Evolutionary conservation across 2,329 filamentous ascomycete genomes (phyloP), one percentile per base, ranked within the genome.

Genomic region (Fusarium xyrophilum): DNA sequence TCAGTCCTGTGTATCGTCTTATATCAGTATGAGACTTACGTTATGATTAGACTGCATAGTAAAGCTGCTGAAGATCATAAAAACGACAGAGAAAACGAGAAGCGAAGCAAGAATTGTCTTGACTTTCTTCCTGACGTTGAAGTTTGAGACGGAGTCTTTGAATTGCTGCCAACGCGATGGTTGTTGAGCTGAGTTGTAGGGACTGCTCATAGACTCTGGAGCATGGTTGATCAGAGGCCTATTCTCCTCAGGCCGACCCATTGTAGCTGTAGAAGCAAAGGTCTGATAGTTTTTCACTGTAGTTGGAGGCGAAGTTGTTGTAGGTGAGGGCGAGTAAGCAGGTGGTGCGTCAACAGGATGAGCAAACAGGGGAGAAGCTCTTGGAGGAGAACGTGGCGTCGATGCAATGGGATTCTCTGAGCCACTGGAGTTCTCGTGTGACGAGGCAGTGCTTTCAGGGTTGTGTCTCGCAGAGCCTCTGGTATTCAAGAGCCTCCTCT

Each of bases 131-230:
- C 77, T 73, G 30, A 71, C 40, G 33, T 63, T 67, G 19, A 70
- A 28, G 21, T 63, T 69, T 15, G 58, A 35, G 17, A 67, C 38
- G n/a, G 40, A 64, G 7, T 74, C 67, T 42, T 69, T 78, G 28
- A 71, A 36, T n/a, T 76, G 76, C 50, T 65, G 69, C 76, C 76
- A 78, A 67, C 75, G 63, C 4, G 76, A 72, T 4, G 67, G 65
- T 33, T 61, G 60, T 38, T 60, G 44, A 8, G 54, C 53, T 71
- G 54, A 73, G 44, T 69, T 68, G 8, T 72, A 73, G 23, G 74
- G 68, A 12, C 68, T 76, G 38, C 81, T 78, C 80, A 85, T 84
- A 62, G 82, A 85, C 79, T 86, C 78, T 10, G 82, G 83, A 8
- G 77, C 77, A 43, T 76, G 71, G 32, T 76, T 73, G 56, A 86